Conservation (phyloP, 306 rosid genomes). For the Hippophae gyantsensis region DNA sequence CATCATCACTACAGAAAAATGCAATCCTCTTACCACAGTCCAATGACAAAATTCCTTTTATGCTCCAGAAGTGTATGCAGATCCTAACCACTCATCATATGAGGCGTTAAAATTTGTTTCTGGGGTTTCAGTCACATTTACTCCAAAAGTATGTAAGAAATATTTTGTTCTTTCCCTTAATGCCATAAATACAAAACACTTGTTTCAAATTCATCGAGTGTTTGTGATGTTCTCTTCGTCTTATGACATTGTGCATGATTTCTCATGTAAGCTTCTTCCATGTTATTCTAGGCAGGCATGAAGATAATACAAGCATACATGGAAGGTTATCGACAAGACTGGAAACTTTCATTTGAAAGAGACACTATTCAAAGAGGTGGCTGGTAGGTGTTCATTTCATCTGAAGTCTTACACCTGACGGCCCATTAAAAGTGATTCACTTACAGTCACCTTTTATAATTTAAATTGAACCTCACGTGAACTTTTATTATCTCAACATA, state of each 20-base stretch:
- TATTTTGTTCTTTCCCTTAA: background rate
- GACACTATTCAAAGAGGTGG: conserved; percentile 74
- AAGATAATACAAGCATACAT: conserved; percentile 64
- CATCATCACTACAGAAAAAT: too few relatives aligned
- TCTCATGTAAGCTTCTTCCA: conserved; percentile 20
- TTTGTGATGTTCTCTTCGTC: conserved; percentile 5
- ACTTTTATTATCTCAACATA: background rate
- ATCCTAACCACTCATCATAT: conserved; percentile 67
- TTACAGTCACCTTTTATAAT: conserved; percentile 1
- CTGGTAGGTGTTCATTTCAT: conserved; percentile 39
- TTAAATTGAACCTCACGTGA: background rate
- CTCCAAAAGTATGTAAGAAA: conserved; percentile 60
- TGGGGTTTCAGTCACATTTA: conserved; percentile 66
- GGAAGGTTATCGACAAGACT: conserved; percentile 95
- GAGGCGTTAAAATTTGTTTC: conserved; percentile 72
- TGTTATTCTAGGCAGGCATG: conserved; percentile 62
- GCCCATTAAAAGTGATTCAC: background rate
- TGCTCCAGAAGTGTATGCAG: conserved; percentile 78
- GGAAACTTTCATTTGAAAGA: conserved; percentile 82
- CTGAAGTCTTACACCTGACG: background rate
- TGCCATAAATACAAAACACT: background rate
- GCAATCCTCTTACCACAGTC: background rate
- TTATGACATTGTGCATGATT: conserved; percentile 5
- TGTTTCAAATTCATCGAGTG: background rate
- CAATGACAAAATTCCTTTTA: conserved; percentile 15